Evolutionary conservation across 805 yeast species (phyloP), one percentile per base, ranked within the genome.

Genomic region (Sugiyamaella marilandica): DNA sequence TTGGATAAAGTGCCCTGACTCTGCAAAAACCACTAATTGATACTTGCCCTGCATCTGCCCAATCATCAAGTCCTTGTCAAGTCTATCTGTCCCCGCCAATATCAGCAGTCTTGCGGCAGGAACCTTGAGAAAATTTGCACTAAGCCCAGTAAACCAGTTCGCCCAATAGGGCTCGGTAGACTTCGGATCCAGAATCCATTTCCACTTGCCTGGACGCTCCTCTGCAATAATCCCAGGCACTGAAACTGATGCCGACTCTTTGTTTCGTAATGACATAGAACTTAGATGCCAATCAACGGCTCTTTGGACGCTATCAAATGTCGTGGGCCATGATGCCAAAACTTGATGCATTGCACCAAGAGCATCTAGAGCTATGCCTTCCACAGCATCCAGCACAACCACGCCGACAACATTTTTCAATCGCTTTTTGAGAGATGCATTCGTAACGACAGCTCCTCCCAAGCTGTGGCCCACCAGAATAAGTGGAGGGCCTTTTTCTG

Each of bases 11-110:
- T 94, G 99, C 1, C 98, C 97, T 1, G 90, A 74, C 51, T 83
- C 85, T 56, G 77, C 81, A 65, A 89, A 84, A 3, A 90, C 94
- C 11, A 87, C 82, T 39, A 94, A 75, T 69, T 95, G 99, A 67
- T 85, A 94, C 65, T 73, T 73, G 1, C 99, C 99, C 70, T 91
- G 98, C 99, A 94, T 94, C 69, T 95, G 99, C 0, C 97, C 99
- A 49, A 94, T 83, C 68, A 91, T 89, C 46, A 94, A 73, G 36
- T 79, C 79, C 57, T 85, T 89, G 69, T 94, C 99, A 31, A 95
- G 74, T 18, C 86, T 82, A 59, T 94, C 97, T 49, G 91, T 85
- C 2, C 96, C 96, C 0, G 98, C 95, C 13, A 95, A 70, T 0
- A 94, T 75, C 39, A 94, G 75, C 50, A 94, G 61, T 62, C 89